These are phyloP conservation scores for Quillaja saponaria DNA, from an alignment of 306 rosid species.

Conservation along the genomic window DNA sequence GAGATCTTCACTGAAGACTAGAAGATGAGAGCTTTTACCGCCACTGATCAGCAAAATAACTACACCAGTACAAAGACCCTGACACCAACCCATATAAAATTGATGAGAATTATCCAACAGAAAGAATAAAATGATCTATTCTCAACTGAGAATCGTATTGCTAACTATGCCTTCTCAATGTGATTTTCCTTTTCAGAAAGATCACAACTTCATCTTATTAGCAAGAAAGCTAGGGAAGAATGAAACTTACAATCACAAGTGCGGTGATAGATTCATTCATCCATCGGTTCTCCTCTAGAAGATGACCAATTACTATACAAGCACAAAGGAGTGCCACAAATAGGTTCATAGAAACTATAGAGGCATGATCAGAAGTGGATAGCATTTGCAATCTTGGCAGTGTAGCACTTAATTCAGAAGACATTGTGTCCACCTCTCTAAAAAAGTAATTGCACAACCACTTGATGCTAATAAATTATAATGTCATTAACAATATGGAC, in stretches of 20 bases:
- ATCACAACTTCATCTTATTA: background rate
- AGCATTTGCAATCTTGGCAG: slow-evolving; percentile 49
- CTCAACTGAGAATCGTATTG: slow-evolving; percentile 5
- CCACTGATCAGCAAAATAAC: slow-evolving; percentile 73
- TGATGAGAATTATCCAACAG: slow-evolving; percentile 11
- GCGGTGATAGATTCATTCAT: slow-evolving; percentile 93
- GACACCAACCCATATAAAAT: slow-evolving; percentile 37
- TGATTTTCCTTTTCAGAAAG: background rate
- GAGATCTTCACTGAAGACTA: slow-evolving; percentile 90
- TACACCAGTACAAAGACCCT: slow-evolving; percentile 84
- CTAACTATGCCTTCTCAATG: background rate
- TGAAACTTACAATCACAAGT: slow-evolving; percentile 72
- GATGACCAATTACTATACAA: slow-evolving; percentile 94
- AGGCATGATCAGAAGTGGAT: slow-evolving; percentile 73
- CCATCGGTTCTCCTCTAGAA: slow-evolving; percentile 96
- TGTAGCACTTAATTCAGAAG: slow-evolving; percentile 35
- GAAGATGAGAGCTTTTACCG: slow-evolving; percentile 85
- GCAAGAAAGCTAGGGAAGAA: slow-evolving; percentile 9
- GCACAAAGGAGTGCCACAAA: slow-evolving; percentile 91
- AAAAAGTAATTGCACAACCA: slow-evolving; percentile 10
- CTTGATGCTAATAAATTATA: slow-evolving; percentile 11
- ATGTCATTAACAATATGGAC: slow-evolving; percentile 22
- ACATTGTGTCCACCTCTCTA: slow-evolving; percentile 52
- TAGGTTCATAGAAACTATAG: slow-evolving; percentile 81
- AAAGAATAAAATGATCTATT: no score